Evolutionary conservation across 805 yeast species (phyloP).

Genomic region (Sugiyamaella valdiviana): DNA sequence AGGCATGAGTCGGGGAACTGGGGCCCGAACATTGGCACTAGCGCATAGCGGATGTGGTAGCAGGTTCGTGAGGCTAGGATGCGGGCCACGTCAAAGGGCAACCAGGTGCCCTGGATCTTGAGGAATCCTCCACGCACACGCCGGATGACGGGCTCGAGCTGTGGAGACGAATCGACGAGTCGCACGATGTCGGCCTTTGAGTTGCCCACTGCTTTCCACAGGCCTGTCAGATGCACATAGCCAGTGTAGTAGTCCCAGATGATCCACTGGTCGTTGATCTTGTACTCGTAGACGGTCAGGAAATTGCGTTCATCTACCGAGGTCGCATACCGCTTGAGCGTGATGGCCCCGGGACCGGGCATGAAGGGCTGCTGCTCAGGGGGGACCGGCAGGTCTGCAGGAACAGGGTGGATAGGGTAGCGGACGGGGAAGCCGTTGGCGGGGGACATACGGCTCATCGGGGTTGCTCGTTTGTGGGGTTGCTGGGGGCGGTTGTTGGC

Average conservation of each 20-base stretch:
- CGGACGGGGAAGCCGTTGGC: conserved; percentile 21
- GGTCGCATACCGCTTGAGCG: conserved; percentile 48
- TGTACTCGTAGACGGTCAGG: conserved; percentile 66
- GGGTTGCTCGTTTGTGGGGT: not conserved
- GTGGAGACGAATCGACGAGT: conserved; percentile 57
- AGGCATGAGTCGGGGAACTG: conserved; percentile 58
- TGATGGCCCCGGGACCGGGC: conserved; percentile 18
- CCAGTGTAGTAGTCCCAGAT: conserved; percentile 86
- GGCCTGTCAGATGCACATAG: conserved; percentile 78
- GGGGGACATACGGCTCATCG: conserved; percentile 1
- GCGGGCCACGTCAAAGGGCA: conserved; percentile 64
- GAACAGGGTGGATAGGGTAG: conserved; percentile 26
- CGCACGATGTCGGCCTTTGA: conserved; percentile 72
- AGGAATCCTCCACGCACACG: conserved; percentile 86
- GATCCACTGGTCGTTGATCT: conserved; percentile 62
- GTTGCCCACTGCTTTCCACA: conserved; percentile 73
- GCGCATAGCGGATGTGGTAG: conserved; percentile 64
- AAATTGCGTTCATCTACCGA: conserved; percentile 65
- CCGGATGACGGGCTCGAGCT: conserved; percentile 53
- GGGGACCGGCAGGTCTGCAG: conserved; percentile 17
- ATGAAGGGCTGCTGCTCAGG: conserved; percentile 16
- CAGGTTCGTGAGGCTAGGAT: conserved; percentile 68
- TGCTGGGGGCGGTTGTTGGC: not conserved
- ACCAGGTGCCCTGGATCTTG: conserved; percentile 93
- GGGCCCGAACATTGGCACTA: conserved; percentile 75